These are phyloP conservation scores for Salvia hispanica DNA, from an alignment of 257 asterid species.

Conservation along the genomic window DNA sequence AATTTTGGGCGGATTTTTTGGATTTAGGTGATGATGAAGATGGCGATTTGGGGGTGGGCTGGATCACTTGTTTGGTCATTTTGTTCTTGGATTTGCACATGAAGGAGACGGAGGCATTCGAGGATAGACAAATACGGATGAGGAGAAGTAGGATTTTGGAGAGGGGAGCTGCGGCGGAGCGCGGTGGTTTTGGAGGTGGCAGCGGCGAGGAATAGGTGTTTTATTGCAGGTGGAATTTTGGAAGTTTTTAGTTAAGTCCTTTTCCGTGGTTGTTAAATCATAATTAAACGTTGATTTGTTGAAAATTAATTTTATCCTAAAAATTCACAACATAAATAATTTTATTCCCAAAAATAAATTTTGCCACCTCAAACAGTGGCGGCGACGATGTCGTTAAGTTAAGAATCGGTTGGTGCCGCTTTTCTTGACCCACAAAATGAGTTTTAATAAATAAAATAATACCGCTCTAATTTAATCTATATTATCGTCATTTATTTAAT, in stretches of 20 bases:
- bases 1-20: slow-evolving; percentile 32
- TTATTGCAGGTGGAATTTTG: not conserved
- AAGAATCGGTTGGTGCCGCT: too few species aligned
- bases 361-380: too few species aligned
- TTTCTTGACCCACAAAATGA: too few species aligned
- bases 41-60: slow-evolving; percentile 39
- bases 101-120: slow-evolving; percentile 32
- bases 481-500: too few species aligned
- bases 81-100: slow-evolving; percentile 66
- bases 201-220: slow-evolving; percentile 10
- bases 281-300: too few species aligned
- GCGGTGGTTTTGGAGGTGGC: slow-evolving; percentile 24
- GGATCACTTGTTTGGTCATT: slow-evolving; percentile 35
- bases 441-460: too few species aligned
- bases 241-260: not conserved
- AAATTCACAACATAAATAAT: too few species aligned
- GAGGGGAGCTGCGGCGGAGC: slow-evolving; percentile 13
- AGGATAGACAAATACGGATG: not conserved
- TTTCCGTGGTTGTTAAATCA: too few species aligned
- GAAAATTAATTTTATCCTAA: too few species aligned
- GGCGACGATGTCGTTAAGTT: too few species aligned
- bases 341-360: too few species aligned
- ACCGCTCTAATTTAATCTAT: too few species aligned
- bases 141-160: not conserved
- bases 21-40: slow-evolving; percentile 39